Evolutionary conservation across 305 asterid species (phyloP), one percentile per base, ranked within the genome.

Genomic region (Ajuga reptans): DNA sequence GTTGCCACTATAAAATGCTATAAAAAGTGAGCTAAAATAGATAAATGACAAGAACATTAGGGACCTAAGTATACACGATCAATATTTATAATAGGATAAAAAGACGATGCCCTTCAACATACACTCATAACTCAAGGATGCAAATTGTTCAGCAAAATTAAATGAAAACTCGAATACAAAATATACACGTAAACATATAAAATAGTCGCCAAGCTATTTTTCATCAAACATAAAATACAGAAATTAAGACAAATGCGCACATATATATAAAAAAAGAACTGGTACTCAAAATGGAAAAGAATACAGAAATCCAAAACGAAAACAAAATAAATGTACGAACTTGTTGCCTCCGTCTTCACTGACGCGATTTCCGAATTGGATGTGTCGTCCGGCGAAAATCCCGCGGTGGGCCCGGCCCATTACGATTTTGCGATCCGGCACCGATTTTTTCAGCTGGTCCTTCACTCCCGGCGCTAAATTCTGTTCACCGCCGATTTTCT

Each of bases 321-420:
- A 7, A 33, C 0, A 24, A 18, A 49, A 5, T 9, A 68, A 34
- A 68, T 37, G 6, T 57, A 76, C 86, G 24, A 41, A 93, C 97
- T 85, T 93, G 89, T 93, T 91, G 50, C 99, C 99, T 11, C 99
- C 98, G 47, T 81, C 83, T 55, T 93, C 96, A 68, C 98, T 90
- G 75, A 91, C 96, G 54, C 80, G 84, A 76, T 91, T 91, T 51
- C 99, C 97, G 73, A 81, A 93, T 77, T 86, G 97, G 78, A 93
- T 93, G 65, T 93, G 99, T 18, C 95, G 88, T 72, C 96, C 97
- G 0, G 96, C 97, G 71, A 56, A 93, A 57, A 93, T 75, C 60
- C 99, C 99, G 15, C 99, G 97, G 37, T 91, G 89, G 6, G 99
- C 99, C 7, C 97, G 87, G 37, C 96, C 95, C 96, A 91, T 93